These are phyloP conservation scores for Diaporthe batatas DNA, from an alignment of 2,329 filamentous ascomycete genomes.

Conservation along the genomic window DNA sequence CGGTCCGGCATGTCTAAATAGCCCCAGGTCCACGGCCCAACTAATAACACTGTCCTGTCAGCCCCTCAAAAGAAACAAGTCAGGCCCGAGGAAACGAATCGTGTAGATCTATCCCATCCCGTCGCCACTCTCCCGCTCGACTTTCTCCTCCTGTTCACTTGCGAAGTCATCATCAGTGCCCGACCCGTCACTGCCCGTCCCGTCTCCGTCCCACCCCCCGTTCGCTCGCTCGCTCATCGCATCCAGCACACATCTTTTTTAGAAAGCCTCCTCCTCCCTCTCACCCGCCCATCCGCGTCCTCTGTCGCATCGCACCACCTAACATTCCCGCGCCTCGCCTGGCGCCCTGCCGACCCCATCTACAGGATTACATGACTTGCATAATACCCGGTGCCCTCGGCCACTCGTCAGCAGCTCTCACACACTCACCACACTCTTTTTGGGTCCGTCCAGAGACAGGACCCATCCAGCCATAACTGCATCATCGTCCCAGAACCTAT, in stretches of 20 bases:
- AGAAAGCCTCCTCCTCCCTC: slow-evolving; percentile 23
- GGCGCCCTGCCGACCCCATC: neutral
- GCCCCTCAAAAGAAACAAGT: slow-evolving; percentile 18
- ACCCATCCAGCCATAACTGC: slow-evolving; percentile 6
- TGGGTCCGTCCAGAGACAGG: neutral
- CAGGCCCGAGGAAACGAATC: slow-evolving; percentile 10
- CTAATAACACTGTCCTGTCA: slow-evolving; percentile 18
- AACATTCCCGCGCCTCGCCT: neutral
- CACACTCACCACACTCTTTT: slow-evolving; percentile 1
- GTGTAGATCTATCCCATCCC: slow-evolving; percentile 32
- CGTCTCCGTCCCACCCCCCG: slow-evolving; percentile 11
- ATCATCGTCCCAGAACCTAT: neutral
- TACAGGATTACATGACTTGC: slow-evolving; percentile 7
- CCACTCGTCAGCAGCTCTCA: slow-evolving; percentile 7
- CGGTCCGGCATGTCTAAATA: neutral
- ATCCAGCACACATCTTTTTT: slow-evolving; percentile 19
- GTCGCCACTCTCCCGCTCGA: slow-evolving; percentile 25
- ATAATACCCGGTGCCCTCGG: neutral
- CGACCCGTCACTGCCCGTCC: slow-evolving; percentile 14
- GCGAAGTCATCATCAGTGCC: slow-evolving; percentile 11
- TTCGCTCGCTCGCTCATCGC: neutral
- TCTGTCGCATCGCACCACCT: neutral
- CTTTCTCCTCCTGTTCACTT: slow-evolving; percentile 26
- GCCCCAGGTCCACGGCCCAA: slow-evolving; percentile 1
- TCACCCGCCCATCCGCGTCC: neutral